Base-by-base conservation (phyloP, 164 flowering plant species). In the Nymphaea thermarum region DNA sequence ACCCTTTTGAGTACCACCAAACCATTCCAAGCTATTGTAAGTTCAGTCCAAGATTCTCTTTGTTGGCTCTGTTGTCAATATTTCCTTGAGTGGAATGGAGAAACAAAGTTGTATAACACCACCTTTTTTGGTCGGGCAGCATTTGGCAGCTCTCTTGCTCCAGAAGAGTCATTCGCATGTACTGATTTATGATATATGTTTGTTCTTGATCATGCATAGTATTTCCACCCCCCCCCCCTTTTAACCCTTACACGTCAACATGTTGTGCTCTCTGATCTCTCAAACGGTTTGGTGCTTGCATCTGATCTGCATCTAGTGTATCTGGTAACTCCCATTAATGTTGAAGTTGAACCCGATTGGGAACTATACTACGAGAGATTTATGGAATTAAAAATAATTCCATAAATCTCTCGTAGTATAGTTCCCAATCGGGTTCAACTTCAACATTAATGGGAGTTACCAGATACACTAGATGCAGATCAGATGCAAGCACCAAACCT, bases 71-170 rank as follows among this genome's bases (percentile, higher is more conserved):
- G 99, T 82, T 91, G 84, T 63, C 78, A 70, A 66, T 90, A 85
- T 67, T 91, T 94, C 77, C 88, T 91, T 70, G 94, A 90, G 74
- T 94, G 99, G 99, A 91, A 81, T 85, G 96, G 88, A 65, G 91
- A 90, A 42, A 90, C 96, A 63, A 90, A 91, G 79, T 73, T 94
- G 72, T 94, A 94, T 77, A 86, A 87, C 67, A 73, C 85, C 69
- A 94, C 98, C 44, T 96, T 96, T 67, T 96, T 94, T 69, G 98
- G 99, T 42, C 94, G 96, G 74, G 99, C 98, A 64, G 73, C 98
- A 65, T 94, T 91, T 86, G 96, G 98, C 65, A 94, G 99, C 78
- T 91, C 98, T 68, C 89, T 94, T 25, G 75, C 80, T 66, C 99
- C 99, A 42, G 98, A 94, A 82, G 99, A 94, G 77, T 90, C 99